A percentile compares a stretch with the other conserved stretches of the same genome.
Evolutionary conservation across 2,329 filamentous ascomycete genomes (phyloP).

Genomic region (Colletotrichum sansevieriae): DNA sequence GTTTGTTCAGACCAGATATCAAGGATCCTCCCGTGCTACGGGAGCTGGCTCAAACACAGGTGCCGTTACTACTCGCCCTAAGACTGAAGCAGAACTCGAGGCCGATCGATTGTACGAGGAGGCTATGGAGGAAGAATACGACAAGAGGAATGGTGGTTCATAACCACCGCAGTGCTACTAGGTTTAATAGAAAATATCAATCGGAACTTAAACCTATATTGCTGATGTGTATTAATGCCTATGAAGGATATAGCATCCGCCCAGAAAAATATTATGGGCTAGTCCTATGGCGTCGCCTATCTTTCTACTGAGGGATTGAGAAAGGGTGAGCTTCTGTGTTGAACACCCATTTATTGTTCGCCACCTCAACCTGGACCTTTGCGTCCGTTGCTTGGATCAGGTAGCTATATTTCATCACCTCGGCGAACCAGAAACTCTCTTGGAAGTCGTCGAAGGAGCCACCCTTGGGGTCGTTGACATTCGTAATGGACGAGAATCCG

Average conservation of each 20-base stretch:
- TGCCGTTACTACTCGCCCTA: constrained; percentile 60
- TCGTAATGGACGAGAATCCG: constrained; percentile 74
- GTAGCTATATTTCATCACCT: constrained; percentile 88
- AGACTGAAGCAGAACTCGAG: constrained; percentile 63
- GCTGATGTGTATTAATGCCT: constrained; percentile 13
- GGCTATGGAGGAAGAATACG: constrained; percentile 68
- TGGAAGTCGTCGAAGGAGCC: constrained; percentile 77
- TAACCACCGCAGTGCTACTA: constrained; percentile 42
- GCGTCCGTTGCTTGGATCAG: constrained; percentile 76
- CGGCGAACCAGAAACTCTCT: constrained; percentile 90
- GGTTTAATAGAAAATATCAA: neutral
- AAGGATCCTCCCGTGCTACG: constrained; percentile 43
- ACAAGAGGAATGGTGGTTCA: constrained; percentile 66
- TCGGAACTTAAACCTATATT: constrained; percentile 12
- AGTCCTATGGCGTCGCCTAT: neutral
- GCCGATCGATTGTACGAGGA: constrained; percentile 65
- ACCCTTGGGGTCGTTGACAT: constrained; percentile 75
- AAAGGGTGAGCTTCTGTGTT: constrained; percentile 65
- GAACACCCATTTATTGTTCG: constrained; percentile 60
- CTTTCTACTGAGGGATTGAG: constrained; percentile 33
- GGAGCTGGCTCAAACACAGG: constrained; percentile 64
- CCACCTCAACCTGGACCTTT: constrained; percentile 65
- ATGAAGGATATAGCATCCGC: constrained; percentile 7
- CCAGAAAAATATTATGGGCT: neutral
- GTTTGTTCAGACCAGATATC: constrained; percentile 3